Evolutionary conservation across 805 yeast species (phyloP).

Genomic region (Vanderwaltozyma yarrowii): DNA sequence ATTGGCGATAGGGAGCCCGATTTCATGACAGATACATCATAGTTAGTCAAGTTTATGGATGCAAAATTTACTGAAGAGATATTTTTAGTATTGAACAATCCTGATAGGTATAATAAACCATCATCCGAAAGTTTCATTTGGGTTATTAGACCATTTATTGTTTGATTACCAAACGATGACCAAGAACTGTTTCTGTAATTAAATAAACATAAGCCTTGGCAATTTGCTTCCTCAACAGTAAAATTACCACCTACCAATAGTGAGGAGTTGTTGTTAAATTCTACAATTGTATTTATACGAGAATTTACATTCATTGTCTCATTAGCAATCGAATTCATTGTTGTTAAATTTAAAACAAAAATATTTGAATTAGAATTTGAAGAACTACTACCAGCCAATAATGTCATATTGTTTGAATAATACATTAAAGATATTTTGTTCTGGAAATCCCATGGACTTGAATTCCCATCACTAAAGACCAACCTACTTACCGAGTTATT

Average conservation of each 20-base stretch:
- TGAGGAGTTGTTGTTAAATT: constrained; percentile 32
- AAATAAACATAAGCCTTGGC: constrained; percentile 59
- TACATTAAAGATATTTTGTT: constrained; percentile 16
- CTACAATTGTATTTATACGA: constrained; percentile 34
- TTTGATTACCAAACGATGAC: constrained; percentile 30
- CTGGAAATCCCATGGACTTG: constrained; percentile 10
- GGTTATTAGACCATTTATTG: constrained; percentile 43
- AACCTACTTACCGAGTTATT: constrained; percentile 18
- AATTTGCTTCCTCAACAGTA: constrained; percentile 44
- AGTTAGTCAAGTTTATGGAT: constrained; percentile 9
- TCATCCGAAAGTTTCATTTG: constrained; percentile 40
- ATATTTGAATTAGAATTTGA: constrained; percentile 4
- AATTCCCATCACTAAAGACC: constrained; percentile 4
- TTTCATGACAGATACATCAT: constrained; percentile 8
- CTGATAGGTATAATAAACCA: constrained; percentile 35
- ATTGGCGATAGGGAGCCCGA: constrained; percentile 3
- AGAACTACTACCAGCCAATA: constrained; percentile 15
- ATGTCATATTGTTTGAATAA: constrained; percentile 18
- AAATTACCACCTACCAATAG: constrained; percentile 65
- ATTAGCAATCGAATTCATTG: constrained; percentile 37
- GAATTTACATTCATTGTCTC: constrained; percentile 28
- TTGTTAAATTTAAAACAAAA: constrained; percentile 29
- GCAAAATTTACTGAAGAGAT: constrained; percentile 37
- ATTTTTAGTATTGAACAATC: constrained; percentile 41
- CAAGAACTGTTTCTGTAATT: constrained; percentile 46